phyloP scores from a whole-genome alignment of 805 yeast species.

The Limtongozyma cylindracea region DNA sequence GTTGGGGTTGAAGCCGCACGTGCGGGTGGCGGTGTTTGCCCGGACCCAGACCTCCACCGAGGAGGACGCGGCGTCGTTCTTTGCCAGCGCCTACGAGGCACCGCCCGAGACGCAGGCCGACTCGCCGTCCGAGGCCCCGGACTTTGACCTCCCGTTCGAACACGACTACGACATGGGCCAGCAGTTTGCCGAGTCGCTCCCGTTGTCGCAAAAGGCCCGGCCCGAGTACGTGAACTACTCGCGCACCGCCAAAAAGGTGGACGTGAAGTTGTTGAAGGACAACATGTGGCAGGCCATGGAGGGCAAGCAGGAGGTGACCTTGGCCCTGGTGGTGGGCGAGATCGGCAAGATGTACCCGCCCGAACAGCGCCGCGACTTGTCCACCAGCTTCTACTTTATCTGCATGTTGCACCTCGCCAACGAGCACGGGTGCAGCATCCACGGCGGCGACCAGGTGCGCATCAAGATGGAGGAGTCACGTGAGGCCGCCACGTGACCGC shows the following conservation, averaged over 20 bases:
- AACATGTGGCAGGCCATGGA: conserved; percentile 29
- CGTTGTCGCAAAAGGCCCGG: conserved; percentile 2
- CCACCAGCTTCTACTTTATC: conserved; percentile 70
- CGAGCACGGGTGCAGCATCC: conserved; percentile 34
- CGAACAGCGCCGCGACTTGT: conserved; percentile 35
- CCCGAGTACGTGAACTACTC: conserved; percentile 30
- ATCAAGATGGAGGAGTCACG: no score
- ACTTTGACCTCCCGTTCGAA: conserved; percentile 15
- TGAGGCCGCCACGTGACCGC: no score
- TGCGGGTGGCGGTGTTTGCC: conserved; percentile 9
- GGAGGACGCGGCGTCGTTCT: conserved; percentile 41
- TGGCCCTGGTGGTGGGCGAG: conserved; percentile 17
- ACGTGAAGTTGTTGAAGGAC: conserved; percentile 45
- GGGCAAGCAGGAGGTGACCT: conserved; percentile 9
- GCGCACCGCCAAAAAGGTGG: conserved; percentile 54
- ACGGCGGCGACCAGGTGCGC: no score
- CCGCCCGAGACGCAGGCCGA: conserved; percentile 9
- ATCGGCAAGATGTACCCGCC: conserved; percentile 25
- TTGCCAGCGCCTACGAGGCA: conserved; percentile 34
- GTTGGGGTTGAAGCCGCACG: conserved; percentile 42
- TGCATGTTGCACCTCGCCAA: conserved; percentile 70
- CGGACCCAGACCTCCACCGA: conserved; percentile 17
- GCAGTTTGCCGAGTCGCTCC: conserved; percentile 11
- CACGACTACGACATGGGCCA: conserved; percentile 12
- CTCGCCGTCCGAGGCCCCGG: conserved; percentile 10